Percentiles rank a stretch among this genome's conserved stretches.
Conservation (phyloP, 371 early-diverging fungal genomes). For the Rhizopus sp. region DNA sequence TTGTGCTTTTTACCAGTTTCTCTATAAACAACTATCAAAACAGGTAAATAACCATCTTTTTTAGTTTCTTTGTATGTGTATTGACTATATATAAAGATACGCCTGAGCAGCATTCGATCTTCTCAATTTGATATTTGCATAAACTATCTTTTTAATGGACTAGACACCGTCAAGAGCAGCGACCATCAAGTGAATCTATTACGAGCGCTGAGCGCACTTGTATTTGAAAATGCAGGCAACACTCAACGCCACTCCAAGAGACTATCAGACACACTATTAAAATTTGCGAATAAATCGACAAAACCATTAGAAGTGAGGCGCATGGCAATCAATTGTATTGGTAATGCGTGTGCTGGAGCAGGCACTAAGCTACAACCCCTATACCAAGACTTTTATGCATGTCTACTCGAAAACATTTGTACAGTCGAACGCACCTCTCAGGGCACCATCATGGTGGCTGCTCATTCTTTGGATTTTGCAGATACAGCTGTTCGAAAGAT, state of each 20-base stretch:
- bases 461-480: constrained; percentile 33
- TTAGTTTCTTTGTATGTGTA: too few species aligned
- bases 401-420: constrained; percentile 45
- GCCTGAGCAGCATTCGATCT: constrained; percentile 32
- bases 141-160: constrained; percentile 34
- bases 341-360: constrained; percentile 52
- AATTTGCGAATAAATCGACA: constrained; percentile 31
- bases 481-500: constrained; percentile 50
- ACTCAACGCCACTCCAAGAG: constrained; percentile 31
- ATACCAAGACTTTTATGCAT: constrained; percentile 43
- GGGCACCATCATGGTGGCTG: constrained; percentile 42
- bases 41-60: constrained; percentile 22
- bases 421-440: constrained; percentile 27
- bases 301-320: constrained; percentile 53
- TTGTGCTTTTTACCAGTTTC: constrained; percentile 47
- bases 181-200: constrained; percentile 44
- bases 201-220: constrained; percentile 47
- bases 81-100: constrained; percentile 23
- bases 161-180: constrained; percentile 22
- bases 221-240: constrained; percentile 48
- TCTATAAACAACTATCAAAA: constrained; percentile 48
- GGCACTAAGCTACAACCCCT: constrained; percentile 43
- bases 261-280: constrained; percentile 30
- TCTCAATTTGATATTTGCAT: constrained; percentile 39
- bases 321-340: constrained; percentile 68